Evolutionary conservation across 108 stramenopile genomes (phyloP), one percentile per base, ranked within the genome.

Genomic region (Mediolabrus comicus): DNA sequence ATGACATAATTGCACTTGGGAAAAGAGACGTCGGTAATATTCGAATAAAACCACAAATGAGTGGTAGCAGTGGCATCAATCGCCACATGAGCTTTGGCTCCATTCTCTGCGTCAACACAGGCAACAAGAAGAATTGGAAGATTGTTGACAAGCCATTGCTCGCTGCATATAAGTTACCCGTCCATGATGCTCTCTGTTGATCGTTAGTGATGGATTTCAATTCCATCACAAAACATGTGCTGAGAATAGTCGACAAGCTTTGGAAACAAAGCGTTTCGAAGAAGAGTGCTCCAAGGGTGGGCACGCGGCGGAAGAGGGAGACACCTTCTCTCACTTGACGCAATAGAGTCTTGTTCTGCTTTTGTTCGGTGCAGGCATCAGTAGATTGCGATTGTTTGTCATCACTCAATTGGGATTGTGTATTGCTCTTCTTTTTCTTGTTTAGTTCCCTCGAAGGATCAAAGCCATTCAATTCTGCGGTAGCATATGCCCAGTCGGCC

Each of bases 221-320:
- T 33, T 83, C 83, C 13, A 80, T 62, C 0, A 95, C 87, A 57
- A 95, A 87, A 66, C 77, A 71, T 1, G 91, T 88, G 59, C 90
- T 95, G 2, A 95, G 65, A 28, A 95, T 65, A 11, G 93, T 90
- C 6, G 87, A 86, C 39, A 95, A 62, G 22, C 87, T 87, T 76
- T 95, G 93, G 62, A 86, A 88, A 16, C 87, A 78, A n/a, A 95
- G 74, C 49, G 87, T 88, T 69, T 95, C 93, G 22, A 83, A 66
- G 51, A 95, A 95, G 5, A 95, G 83, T 1, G 84, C 86, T 43
- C 79, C 61, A 6, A 95, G 79, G 4, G 86, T 82, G 3, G 93
- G 93, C 13, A 92, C 90, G 17, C 93, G 66, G 43, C 55, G 65
- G 68, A 95, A 92, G 16, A 95, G 79, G 32, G 63, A 59, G 69